These are phyloP conservation scores for Umbelopsis vinacea DNA, from an alignment of 192 early-diverging fungal genomes.

Conservation along the genomic window DNA sequence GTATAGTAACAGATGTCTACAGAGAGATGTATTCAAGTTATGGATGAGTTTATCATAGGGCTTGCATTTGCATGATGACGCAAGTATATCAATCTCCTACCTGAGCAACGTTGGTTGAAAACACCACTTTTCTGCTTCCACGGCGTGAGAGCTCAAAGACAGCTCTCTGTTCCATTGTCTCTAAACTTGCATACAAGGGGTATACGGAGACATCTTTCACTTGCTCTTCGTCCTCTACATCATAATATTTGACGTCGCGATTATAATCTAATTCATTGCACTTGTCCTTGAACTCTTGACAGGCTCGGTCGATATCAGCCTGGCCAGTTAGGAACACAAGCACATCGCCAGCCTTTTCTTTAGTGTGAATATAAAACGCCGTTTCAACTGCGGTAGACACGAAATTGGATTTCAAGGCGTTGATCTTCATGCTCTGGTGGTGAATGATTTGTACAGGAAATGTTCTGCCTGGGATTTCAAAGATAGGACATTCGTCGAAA, in stretches of 20 bases:
- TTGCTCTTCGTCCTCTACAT: conserved; percentile 34
- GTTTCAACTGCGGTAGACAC: conserved; percentile 77
- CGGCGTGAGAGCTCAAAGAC: conserved; percentile 84
- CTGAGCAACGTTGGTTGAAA: conserved; percentile 96
- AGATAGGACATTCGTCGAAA: conserved; percentile 80
- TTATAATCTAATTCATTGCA: conserved; percentile 50
- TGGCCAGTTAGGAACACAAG: conserved; percentile 96
- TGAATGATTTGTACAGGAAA: conserved; percentile 57
- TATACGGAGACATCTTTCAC: conserved; percentile 52
- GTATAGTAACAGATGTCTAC: conserved; percentile 89
- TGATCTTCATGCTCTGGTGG: conserved; percentile 54
- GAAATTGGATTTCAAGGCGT: conserved; percentile 69
- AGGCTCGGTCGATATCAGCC: conserved; percentile 91
- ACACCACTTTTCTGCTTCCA: conserved; percentile 84
- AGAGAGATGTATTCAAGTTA: no score
- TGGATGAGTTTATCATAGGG: no score
- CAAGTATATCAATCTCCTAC: conserved; percentile 34
- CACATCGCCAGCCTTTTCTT: conserved; percentile 88
- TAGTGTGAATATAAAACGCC: conserved; percentile 75
- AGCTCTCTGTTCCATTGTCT: conserved; percentile 81
- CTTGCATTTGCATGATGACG: no score
- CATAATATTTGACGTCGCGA: conserved; percentile 50
- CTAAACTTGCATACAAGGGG: conserved; percentile 77
- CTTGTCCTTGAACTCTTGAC: conserved; percentile 57
- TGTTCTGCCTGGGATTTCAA: conserved; percentile 75